Evolutionary conservation across 805 yeast genomes (phyloP), one percentile per base, ranked within the genome.

Genomic region (Wickerhamomyces chambardii): DNA sequence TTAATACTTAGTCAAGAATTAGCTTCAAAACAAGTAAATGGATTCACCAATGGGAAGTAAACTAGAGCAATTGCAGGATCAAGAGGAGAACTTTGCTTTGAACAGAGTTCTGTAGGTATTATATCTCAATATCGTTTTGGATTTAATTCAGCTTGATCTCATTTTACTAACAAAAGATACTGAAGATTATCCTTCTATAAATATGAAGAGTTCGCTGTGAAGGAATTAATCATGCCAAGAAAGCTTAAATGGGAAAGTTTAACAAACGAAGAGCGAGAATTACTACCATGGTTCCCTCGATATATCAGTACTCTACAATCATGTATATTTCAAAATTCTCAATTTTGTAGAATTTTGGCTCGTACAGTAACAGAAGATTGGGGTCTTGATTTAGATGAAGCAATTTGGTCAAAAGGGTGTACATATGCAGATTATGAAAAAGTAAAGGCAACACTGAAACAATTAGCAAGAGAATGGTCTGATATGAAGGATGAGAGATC

Each of bases 381-480:
- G 82, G 78, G 74, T 0, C 67, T 64, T 2, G 38, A 61, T 0
- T 24, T 54, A 0, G 51, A 55, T 30, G 67, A 70, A 0, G 26
- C 40, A 1, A 42, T 47, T 4, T 75, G 81, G 81, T 40, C 45
- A 7, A 47, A 51, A 6, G 46, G 51, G 3, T 61, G 75, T 16
- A 50, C 58, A 5, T 37, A 38, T 16, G 43, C 52, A 4, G 84
- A 77, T 40, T 65, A 61, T 33, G 80, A 73, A 34, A 78, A 78
- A 53, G 80, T 77, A 5, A 52, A 70, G 31, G 63, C 78, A 2
- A 61, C 76, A 0, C 50, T 83, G 45, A 58, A 73, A 29, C 84
- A 78, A 46, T 46, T 71, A n/a, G 58, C 63, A 6, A 53, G 84
- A 39, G 85, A 78, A 49, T 78, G 85, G 84, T 48, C 47, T 5